These are phyloP conservation scores for Globisporangium emineosum DNA, from an alignment of 352 stramenopile genomes.

Conservation along the genomic window DNA sequence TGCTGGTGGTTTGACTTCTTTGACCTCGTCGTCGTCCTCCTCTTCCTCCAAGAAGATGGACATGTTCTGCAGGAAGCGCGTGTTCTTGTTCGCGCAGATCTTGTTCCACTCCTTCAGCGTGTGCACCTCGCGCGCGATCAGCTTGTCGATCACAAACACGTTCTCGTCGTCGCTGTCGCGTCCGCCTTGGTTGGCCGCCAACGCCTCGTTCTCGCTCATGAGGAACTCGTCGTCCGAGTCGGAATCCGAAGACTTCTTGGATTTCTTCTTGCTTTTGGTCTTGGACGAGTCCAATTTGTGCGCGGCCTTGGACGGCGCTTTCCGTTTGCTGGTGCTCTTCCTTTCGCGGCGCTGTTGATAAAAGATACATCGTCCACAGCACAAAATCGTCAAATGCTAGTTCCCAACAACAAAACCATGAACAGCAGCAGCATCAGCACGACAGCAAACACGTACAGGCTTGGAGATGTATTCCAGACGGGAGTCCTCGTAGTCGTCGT, in stretches of 20 bases:
- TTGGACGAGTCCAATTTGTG: not conserved
- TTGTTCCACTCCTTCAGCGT: constrained; percentile 79
- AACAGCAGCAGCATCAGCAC: not conserved
- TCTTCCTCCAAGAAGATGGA: constrained; percentile 81
- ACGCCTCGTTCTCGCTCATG: constrained; percentile 9
- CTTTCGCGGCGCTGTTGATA: constrained; percentile 13
- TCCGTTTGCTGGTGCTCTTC: not conserved
- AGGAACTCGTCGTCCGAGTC: constrained; percentile 28
- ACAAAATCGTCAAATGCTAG: not conserved
- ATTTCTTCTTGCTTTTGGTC: constrained; percentile 20
- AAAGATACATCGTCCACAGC: not conserved
- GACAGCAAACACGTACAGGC: constrained; percentile 4
- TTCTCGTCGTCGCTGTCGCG: constrained; percentile 42
- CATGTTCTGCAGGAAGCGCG: constrained; percentile 69
- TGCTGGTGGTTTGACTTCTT: not conserved
- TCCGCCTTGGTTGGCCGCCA: not conserved
- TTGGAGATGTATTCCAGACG: constrained; percentile 19
- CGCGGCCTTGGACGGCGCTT: constrained; percentile 5
- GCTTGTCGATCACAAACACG: constrained; percentile 81
- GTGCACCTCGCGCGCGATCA: constrained; percentile 74
- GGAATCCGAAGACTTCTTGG: constrained; percentile 6
- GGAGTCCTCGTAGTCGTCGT: constrained; percentile 17
- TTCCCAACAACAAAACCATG: not conserved
- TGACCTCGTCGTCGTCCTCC: constrained; percentile 30
- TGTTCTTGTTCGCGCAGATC: constrained; percentile 69